phyloP scores from a whole-genome alignment of 1,284 basidiomycete species.

The Laetiporus sulphureus region DNA sequence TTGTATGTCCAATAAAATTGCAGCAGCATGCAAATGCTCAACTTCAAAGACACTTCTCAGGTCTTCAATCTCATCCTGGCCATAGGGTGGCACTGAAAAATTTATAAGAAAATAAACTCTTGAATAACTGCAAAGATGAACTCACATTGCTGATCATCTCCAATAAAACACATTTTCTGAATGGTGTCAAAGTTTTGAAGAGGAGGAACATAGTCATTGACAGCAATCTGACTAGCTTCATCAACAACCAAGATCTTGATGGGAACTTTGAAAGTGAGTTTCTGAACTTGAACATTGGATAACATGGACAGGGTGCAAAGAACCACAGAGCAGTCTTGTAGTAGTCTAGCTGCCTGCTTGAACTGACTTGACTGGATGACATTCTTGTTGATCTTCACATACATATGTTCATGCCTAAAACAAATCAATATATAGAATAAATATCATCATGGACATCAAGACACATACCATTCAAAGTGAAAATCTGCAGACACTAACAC shows the following conservation, averaged over 20 bases:
- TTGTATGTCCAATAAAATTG: conserved; percentile 34
- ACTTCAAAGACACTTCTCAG: conserved; percentile 42
- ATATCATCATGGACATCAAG: background rate
- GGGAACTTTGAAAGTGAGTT: conserved; percentile 28
- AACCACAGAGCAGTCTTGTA: conserved; percentile 45
- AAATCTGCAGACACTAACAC: conserved; percentile 56
- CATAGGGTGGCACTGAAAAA: conserved; percentile 40
- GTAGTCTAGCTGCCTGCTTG: conserved; percentile 6
- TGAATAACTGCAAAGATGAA: background rate
- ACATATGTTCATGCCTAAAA: conserved; percentile 69
- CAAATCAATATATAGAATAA: conserved; percentile 31
- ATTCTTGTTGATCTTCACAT: conserved; percentile 34
- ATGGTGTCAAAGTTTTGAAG: conserved; percentile 40
- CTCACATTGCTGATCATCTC: conserved; percentile 71
- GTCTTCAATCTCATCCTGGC: conserved; percentile 32
- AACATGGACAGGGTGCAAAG: conserved; percentile 73
- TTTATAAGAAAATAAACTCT: conserved; percentile 1
- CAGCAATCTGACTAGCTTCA: conserved; percentile 38
- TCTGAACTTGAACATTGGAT: conserved; percentile 29
- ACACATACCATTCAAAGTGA: conserved; percentile 48
- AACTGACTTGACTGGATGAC: conserved; percentile 49
- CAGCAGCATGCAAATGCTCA: conserved; percentile 27
- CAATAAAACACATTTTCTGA: conserved; percentile 63
- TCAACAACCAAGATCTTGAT: conserved; percentile 33
- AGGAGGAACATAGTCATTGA: conserved; percentile 49